Evolutionary conservation across 2,329 filamentous ascomycete species (phyloP).

Genomic region (Blastomyces silverae): DNA sequence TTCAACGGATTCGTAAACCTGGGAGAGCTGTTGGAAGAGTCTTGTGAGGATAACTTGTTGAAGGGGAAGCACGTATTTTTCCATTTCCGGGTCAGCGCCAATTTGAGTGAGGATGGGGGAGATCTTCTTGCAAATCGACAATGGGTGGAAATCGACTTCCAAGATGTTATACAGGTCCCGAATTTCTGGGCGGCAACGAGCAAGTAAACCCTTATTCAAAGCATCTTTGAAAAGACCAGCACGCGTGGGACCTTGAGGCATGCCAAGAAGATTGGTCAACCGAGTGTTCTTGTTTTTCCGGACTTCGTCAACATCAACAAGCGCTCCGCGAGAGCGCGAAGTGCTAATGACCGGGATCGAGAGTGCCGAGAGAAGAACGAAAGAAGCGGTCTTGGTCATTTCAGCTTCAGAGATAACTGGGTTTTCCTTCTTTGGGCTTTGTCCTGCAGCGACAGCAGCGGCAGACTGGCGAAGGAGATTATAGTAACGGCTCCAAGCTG

Average conservation of each 20-base stretch:
- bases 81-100: conserved; percentile 88
- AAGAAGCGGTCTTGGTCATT: conserved; percentile 88
- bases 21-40: conserved; percentile 96
- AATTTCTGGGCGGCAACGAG: conserved; percentile 89
- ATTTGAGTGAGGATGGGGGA: conserved; percentile 93
- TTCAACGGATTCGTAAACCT: conserved; percentile 98
- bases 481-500: conserved; percentile 96
- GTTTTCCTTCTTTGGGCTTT: conserved; percentile 90
- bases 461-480: conserved; percentile 89
- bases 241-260: conserved; percentile 83
- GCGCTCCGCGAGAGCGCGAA: conserved; percentile 84
- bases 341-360: conserved; percentile 99
- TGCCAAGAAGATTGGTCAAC: conserved; percentile 89
- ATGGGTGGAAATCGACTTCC: conserved; percentile 96
- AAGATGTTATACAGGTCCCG: conserved; percentile 97
- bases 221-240: conserved; percentile 91
- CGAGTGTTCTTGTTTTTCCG: conserved; percentile 99
- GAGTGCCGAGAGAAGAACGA: conserved; percentile 87
- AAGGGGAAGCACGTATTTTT: conserved; percentile 89
- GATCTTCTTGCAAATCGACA: conserved; percentile 99
- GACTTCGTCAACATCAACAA: conserved; percentile 94
- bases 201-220: conserved; percentile 86
- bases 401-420: conserved; percentile 82
- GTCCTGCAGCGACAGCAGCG: conserved; percentile 70
- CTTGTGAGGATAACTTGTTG: conserved; percentile 98